Evolutionary conservation across 139 green algal genomes (phyloP).

Genomic region (Chlamydomonas sp.): DNA sequence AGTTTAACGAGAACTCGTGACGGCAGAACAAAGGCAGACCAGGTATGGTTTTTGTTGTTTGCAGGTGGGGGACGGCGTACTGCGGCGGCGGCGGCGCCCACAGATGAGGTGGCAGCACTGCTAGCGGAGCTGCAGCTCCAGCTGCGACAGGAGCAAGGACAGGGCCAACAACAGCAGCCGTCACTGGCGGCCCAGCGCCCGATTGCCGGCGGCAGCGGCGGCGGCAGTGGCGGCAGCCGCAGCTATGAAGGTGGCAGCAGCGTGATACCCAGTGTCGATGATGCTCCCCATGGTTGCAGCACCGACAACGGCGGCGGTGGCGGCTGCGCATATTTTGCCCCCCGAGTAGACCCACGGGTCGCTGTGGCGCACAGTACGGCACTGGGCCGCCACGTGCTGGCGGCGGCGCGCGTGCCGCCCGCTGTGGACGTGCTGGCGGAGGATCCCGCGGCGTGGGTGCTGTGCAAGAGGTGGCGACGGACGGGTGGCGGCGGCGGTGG

Average conservation of each 20-base stretch:
- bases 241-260: background rate
- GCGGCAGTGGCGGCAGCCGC: background rate
- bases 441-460: conserved; percentile 34
- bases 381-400: conserved; percentile 19
- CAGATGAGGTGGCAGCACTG: background rate
- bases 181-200: no score
- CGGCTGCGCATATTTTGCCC: background rate
- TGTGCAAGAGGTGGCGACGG: conserved; percentile 41
- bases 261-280: background rate
- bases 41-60: background rate
- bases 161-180: background rate
- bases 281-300: no score
- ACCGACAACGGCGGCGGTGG: background rate
- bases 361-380: background rate
- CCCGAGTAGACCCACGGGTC: background rate
- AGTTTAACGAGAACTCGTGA: no score
- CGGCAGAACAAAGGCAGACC: no score
- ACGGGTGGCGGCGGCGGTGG: background rate
- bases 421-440: conserved; percentile 48
- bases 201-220: background rate
- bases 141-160: background rate
- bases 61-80: background rate
- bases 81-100: background rate
- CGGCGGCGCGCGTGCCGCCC: background rate
- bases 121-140: conserved; percentile 14